These are phyloP conservation scores for Rhizopogon vinicolor DNA, from an alignment of 768 basidiomycete species.

Conservation along the genomic window DNA sequence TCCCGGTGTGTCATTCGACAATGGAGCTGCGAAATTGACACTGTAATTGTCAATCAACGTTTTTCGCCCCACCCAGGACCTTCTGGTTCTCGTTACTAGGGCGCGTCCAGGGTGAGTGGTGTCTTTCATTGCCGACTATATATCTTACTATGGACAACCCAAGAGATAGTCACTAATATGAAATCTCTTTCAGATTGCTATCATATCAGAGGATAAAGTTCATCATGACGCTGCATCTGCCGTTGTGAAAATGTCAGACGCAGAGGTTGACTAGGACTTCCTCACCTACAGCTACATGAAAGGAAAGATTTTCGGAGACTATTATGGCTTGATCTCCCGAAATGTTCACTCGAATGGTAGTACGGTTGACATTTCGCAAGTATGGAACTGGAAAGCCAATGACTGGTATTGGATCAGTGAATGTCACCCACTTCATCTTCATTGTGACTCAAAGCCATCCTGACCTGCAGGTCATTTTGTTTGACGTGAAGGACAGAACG, in stretches of 20 bases:
- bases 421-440: not conserved
- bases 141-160: not conserved
- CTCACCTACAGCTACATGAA: too few species aligned
- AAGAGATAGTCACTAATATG: not conserved
- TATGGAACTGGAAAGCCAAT: not conserved
- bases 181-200: not conserved
- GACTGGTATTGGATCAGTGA: not conserved
- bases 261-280: too few species aligned
- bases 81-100: not conserved
- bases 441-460: not conserved
- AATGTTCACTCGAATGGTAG: not conserved
- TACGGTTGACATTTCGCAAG: not conserved
- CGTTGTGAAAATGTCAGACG: not conserved
- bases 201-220: not conserved
- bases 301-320: not conserved
- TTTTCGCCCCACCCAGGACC: not conserved
- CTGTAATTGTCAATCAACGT: not conserved
- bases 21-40: not conserved
- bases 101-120: too few species aligned
- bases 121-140: too few species aligned
- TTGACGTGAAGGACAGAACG: too few species aligned
- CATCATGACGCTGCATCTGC: not conserved
- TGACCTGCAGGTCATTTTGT: not conserved
- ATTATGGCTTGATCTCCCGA: not conserved
- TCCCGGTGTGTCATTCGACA: too few species aligned